These are phyloP conservation scores for Apophysomyces ossiformis DNA, from an alignment of 371 early-diverging fungal species.

Conservation along the genomic window DNA sequence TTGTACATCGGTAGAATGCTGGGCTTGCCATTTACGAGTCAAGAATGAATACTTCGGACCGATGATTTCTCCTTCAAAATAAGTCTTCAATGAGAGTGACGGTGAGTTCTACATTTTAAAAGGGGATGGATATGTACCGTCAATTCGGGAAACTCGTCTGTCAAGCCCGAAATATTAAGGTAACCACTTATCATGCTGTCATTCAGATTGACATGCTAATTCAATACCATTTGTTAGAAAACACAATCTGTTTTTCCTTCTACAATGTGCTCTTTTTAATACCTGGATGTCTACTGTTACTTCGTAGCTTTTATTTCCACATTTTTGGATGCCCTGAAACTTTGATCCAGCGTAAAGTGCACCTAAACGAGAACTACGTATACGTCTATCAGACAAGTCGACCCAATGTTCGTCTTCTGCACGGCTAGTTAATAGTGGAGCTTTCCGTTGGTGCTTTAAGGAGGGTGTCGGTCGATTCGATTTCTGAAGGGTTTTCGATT, in stretches of 20 bases:
- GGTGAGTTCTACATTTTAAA: neutral
- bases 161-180: constrained; percentile 80
- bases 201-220: constrained; percentile 77
- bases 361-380: constrained; percentile 35
- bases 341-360: constrained; percentile 69
- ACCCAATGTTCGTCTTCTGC: constrained; percentile 42
- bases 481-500: constrained; percentile 1
- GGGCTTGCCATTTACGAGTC: constrained; percentile 86
- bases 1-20: constrained; percentile 69
- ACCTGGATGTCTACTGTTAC: constrained; percentile 83
- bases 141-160: constrained; percentile 77
- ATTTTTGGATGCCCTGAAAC: constrained; percentile 76
- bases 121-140: constrained; percentile 30
- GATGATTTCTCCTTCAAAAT: constrained; percentile 80
- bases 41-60: constrained; percentile 78
- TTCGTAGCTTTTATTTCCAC: constrained; percentile 68
- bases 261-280: constrained; percentile 14
- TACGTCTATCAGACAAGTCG: constrained; percentile 41
- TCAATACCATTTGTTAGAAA: neutral
- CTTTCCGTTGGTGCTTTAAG: constrained; percentile 16
- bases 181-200: constrained; percentile 80
- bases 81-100: constrained; percentile 45
- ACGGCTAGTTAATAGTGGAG: constrained; percentile 35
- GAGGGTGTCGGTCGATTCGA: neutral
- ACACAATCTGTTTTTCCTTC: neutral